Percentiles rank a stretch among this genome's conserved stretches.
These are phyloP conservation scores for Rubia occidens DNA, from an alignment of 305 asterid species.

Conservation along the genomic window DNA sequence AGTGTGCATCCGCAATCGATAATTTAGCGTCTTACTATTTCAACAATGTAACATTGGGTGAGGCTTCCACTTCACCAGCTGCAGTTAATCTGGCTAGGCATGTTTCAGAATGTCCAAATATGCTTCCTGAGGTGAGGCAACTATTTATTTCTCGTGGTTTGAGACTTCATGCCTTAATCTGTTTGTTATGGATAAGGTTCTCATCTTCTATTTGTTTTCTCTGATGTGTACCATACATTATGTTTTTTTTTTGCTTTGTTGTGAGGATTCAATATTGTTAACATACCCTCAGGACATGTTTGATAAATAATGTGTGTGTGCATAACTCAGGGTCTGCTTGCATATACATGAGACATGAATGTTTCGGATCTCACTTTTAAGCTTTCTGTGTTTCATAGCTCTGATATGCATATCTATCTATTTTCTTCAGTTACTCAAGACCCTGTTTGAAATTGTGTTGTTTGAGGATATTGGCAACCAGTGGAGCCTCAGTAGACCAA, in stretches of 20 bases:
- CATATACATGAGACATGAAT: neutral
- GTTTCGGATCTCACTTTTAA: neutral
- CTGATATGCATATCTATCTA: slow-evolving; percentile 10
- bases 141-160: slow-evolving; percentile 8
- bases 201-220: neutral
- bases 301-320: neutral
- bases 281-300: neutral
- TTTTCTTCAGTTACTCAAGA: slow-evolving; percentile 63
- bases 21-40: slow-evolving; percentile 83
- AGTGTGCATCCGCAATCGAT: slow-evolving; percentile 93
- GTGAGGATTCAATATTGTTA: neutral
- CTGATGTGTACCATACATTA: neutral
- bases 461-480: slow-evolving; percentile 92
- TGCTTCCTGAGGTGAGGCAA: slow-evolving; percentile 74
- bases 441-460: slow-evolving; percentile 86
- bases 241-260: neutral
- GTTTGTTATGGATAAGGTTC: neutral
- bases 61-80: slow-evolving; percentile 60
- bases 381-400: neutral
- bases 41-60: slow-evolving; percentile 72
- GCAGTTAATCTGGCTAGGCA: slow-evolving; percentile 74
- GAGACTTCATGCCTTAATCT: neutral
- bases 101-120: slow-evolving; percentile 66
- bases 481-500: slow-evolving; percentile 95
- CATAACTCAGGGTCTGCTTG: neutral